Base-by-base conservation (phyloP, 805 yeast species). In the Kazachstania taianensis region DNA sequence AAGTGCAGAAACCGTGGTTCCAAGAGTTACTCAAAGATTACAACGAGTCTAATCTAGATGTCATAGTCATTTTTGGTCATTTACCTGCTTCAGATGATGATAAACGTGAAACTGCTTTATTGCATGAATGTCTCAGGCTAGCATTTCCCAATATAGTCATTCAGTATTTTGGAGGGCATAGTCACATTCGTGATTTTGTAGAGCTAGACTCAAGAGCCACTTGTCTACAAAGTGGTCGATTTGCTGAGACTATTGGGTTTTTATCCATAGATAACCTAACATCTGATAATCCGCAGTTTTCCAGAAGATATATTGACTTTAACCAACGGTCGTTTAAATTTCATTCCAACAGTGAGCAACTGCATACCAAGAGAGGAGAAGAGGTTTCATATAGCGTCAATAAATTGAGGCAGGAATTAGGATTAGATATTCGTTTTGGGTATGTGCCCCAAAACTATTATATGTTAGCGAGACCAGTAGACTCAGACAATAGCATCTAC, bases 181-280 rank as follows among this genome's bases (percentile, higher is more conserved):
- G 94, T 20, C 97, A 89, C 53, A 75, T 89, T 12, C 66, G 97
- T 42, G 97, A 89, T 57, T 89, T 80, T 56, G 69, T 73, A 6
- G 62, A 73, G 3, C 65, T 77, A 34, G 97, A 89, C 50, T 60
- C 65, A 2, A 62, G 61, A 33, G 70, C 87, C 17, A 75, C 82
- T 0, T 96, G 79, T 0, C 58, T 89, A n/a, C 94, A 89, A 61
- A 82, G 94, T 53, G 97, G 97, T 0, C 66, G 96, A 33, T 89
- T 82, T 53, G 74, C 94, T 51, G 97, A 89, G 54, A 89, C 97
- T 0, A 71, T 82, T n/a, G 97, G 97, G 0, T 89, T 86, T 70
- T 57, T 81, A 9, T 74, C 94, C 18, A 61, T 85, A 16, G 63
- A 69, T 41, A 41, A 61, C 29, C 19, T 43, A 2, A 38, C 37